Evolutionary conservation across 768 basidiomycete genomes (phyloP).

Genomic region (Cyathus striatus): DNA sequence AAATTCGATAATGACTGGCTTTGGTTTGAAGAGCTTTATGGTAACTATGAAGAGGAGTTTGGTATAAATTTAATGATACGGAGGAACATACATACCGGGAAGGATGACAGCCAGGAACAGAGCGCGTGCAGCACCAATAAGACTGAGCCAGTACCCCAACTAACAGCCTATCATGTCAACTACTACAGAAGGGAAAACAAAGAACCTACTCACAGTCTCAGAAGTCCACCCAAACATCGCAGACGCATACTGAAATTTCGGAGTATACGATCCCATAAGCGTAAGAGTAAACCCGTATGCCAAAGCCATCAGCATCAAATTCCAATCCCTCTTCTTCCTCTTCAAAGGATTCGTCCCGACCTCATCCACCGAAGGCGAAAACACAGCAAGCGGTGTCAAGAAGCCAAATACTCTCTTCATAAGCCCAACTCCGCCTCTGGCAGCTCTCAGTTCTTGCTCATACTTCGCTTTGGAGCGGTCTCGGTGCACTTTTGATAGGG

Average conservation of each 20-base stretch:
- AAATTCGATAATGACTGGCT: conserved; percentile 20
- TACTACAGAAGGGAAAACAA: not conserved
- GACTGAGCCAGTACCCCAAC: conserved; percentile 72
- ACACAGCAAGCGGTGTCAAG: conserved; percentile 66
- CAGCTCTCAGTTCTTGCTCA: conserved; percentile 19
- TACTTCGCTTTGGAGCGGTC: conserved; percentile 29
- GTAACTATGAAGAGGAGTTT: conserved; percentile 30
- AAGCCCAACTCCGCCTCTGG: conserved; percentile 25
- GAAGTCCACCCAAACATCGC: conserved; percentile 62
- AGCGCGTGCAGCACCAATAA: conserved; percentile 49
- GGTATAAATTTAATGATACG: not conserved
- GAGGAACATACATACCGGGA: conserved; percentile 42
- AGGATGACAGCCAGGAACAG: conserved; percentile 49
- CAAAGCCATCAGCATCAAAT: conserved; percentile 48
- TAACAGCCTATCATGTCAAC: conserved; percentile 17
- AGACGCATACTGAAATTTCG: conserved; percentile 63
- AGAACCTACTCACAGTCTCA: conserved; percentile 42
- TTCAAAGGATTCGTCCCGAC: conserved; percentile 31
- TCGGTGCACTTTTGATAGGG: conserved; percentile 53
- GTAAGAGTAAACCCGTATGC: conserved; percentile 45
- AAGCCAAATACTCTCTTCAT: conserved; percentile 51
- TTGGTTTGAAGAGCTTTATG: conserved; percentile 49
- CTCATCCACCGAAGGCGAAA: conserved; percentile 39
- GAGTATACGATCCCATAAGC: conserved; percentile 47
- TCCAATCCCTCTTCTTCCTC: conserved; percentile 53